phyloP scores from a whole-genome alignment of 1,284 basidiomycete species.

The Leccinum pachyderme region DNA sequence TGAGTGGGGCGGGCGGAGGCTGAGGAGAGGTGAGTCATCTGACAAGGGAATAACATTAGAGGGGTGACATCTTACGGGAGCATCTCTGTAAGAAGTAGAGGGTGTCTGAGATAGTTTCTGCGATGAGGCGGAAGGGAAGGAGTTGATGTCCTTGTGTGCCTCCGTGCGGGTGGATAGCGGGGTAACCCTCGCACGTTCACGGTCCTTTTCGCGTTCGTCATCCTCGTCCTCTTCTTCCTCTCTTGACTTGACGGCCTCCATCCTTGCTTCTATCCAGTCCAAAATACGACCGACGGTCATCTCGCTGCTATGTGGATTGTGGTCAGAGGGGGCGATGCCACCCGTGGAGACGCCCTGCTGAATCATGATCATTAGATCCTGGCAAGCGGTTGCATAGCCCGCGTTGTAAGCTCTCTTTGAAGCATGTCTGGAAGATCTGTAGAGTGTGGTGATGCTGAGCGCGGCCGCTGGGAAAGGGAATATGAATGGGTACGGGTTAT shows the following conservation, averaged over 20 bases:
- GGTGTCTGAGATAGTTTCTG: constrained; percentile 20
- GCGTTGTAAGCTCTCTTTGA: constrained; percentile 75
- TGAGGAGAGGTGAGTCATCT: constrained; percentile 10
- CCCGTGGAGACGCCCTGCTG: constrained; percentile 72
- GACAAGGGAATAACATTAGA: neutral
- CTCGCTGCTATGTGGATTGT: constrained; percentile 44
- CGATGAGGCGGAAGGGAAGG: constrained; percentile 21
- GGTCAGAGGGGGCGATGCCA: constrained; percentile 38
- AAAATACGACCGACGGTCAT: constrained; percentile 74
- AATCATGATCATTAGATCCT: constrained; percentile 74
- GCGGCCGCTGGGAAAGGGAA: constrained; percentile 57
- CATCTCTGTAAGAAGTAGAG: constrained; percentile 19
- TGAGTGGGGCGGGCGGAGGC: constrained; percentile 18
- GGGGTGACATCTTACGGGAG: constrained; percentile 18
- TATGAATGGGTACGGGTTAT: constrained; percentile 14
- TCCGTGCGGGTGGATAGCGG: constrained; percentile 18
- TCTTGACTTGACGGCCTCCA: constrained; percentile 66
- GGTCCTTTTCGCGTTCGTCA: constrained; percentile 58
- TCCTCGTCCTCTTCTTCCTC: constrained; percentile 81
- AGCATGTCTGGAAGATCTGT: constrained; percentile 68
- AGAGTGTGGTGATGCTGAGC: constrained; percentile 77
- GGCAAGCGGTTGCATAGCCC: constrained; percentile 73
- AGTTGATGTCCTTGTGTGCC: constrained; percentile 18
- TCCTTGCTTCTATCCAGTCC: constrained; percentile 73
- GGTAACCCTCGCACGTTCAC: constrained; percentile 26